Conservation (phyloP, 2,329 filamentous ascomycete genomes). For the Talaromyces piceae region DNA sequence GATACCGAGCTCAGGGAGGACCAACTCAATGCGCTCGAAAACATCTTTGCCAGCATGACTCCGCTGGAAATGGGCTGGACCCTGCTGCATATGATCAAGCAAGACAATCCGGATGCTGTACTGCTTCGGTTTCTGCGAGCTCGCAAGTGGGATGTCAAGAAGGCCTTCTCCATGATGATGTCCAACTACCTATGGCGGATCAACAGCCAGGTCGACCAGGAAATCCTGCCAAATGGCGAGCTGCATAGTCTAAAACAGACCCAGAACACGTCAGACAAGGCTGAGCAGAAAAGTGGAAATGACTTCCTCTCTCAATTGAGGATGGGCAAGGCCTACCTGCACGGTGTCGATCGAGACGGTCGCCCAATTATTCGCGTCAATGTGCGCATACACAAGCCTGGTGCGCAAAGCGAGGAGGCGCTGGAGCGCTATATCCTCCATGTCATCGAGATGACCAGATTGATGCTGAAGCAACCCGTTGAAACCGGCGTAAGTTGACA, state of each 20-base stretch:
- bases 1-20: background rate
- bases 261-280: conserved; percentile 17
- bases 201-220: conserved; percentile 24
- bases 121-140: conserved; percentile 36
- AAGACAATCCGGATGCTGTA: conserved; percentile 33
- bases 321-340: conserved; percentile 34
- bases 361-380: conserved; percentile 34
- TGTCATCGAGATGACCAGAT: conserved; percentile 31
- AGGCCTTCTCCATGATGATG: conserved; percentile 34
- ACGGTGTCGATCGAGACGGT: conserved; percentile 29
- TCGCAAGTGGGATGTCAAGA: conserved; percentile 35
- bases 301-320: conserved; percentile 32
- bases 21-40: background rate
- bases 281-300: conserved; percentile 17
- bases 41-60: background rate
- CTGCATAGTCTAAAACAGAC: conserved; percentile 19
- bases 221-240: conserved; percentile 30
- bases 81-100: conserved; percentile 20
- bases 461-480: conserved; percentile 19
- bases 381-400: conserved; percentile 27
- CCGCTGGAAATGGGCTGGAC: conserved; percentile 3
- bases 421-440: conserved; percentile 36
- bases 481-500: conserved; percentile 15
- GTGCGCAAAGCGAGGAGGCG: conserved; percentile 25
- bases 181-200: conserved; percentile 34